phyloP scores from a whole-genome alignment of 768 basidiomycete genomes.

The Serendipita sp. region DNA sequence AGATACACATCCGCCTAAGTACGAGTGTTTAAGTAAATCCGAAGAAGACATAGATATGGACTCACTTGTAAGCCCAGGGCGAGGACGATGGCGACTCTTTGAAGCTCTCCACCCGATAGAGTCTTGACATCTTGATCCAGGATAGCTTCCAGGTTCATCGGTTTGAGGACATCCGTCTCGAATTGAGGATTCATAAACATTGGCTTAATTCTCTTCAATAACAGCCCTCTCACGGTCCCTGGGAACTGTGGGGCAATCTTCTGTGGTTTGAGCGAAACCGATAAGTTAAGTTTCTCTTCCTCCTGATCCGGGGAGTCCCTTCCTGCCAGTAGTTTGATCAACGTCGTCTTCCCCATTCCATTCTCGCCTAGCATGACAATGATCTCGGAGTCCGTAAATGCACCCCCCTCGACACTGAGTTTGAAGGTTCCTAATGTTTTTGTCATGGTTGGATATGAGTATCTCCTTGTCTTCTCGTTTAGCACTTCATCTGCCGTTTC shows the following conservation, averaged over 20 bases:
- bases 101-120: slow-evolving; percentile 93
- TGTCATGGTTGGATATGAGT: slow-evolving; percentile 87
- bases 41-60: background rate
- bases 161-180: slow-evolving; percentile 94
- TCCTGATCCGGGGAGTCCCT: slow-evolving; percentile 68
- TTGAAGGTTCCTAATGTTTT: slow-evolving; percentile 95
- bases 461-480: slow-evolving; percentile 73
- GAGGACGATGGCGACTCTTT: slow-evolving; percentile 90
- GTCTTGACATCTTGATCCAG: slow-evolving; percentile 99
- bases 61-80: slow-evolving; percentile 48
- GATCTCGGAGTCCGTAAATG: slow-evolving; percentile 98
- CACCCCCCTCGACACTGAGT: slow-evolving; percentile 75
- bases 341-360: slow-evolving; percentile 97
- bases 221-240: slow-evolving; percentile 87
- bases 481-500: slow-evolving; percentile 87
- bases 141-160: slow-evolving; percentile 86
- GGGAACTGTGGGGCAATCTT: slow-evolving; percentile 96
- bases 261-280: slow-evolving; percentile 95
- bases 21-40: background rate
- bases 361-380: slow-evolving; percentile 99
- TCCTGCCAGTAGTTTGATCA: slow-evolving; percentile 87
- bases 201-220: slow-evolving; percentile 85
- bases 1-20: slow-evolving; percentile 50
- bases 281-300: slow-evolving; percentile 61
- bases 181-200: slow-evolving; percentile 99